phyloP scores from a whole-genome alignment of 768 basidiomycete genomes.

The Symmetrospora coprosmae region DNA sequence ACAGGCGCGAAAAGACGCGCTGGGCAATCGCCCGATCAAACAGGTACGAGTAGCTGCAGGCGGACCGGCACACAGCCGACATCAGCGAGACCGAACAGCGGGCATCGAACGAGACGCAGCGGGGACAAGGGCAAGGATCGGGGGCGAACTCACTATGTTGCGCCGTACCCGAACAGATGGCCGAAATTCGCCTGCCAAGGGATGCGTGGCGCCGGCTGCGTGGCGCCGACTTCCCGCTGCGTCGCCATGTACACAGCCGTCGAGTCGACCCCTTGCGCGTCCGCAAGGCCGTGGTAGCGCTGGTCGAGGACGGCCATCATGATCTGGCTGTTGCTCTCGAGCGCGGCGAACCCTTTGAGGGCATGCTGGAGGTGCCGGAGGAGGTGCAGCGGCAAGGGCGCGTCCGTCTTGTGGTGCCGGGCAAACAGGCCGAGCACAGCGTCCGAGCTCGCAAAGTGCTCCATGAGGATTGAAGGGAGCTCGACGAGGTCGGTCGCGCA shows the following conservation, averaged over 20 bases:
- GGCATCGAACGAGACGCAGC: background rate
- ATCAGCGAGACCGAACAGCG: too few relatives aligned
- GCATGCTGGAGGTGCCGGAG: constrained; percentile 34
- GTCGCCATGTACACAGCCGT: constrained; percentile 55
- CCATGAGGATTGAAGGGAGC: constrained; percentile 95
- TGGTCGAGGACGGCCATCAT: constrained; percentile 80
- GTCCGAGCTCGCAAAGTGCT: constrained; percentile 81
- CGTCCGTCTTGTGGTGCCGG: constrained; percentile 37
- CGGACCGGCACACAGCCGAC: too few relatives aligned
- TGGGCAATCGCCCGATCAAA: constrained; percentile 93
- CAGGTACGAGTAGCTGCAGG: constrained; percentile 64
- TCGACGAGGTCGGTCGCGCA: constrained; percentile 98
- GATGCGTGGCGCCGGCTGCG: constrained; percentile 69
- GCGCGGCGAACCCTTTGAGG: constrained; percentile 39
- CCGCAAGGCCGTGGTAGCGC: constrained; percentile 61
- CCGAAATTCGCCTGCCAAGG: constrained; percentile 93
- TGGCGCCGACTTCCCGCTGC: constrained; percentile 48
- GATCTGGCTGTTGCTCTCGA: constrained; percentile 85
- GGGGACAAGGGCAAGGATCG: background rate
- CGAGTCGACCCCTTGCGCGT: constrained; percentile 53
- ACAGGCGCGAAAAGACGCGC: constrained; percentile 69
- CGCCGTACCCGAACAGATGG: constrained; percentile 88
- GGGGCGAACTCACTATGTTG: constrained; percentile 59
- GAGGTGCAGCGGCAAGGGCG: constrained; percentile 36
- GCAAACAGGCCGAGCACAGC: constrained; percentile 57